These are phyloP conservation scores for Blastobotrys elegans DNA, from an alignment of 1,139 yeast genomes.

Conservation along the genomic window DNA sequence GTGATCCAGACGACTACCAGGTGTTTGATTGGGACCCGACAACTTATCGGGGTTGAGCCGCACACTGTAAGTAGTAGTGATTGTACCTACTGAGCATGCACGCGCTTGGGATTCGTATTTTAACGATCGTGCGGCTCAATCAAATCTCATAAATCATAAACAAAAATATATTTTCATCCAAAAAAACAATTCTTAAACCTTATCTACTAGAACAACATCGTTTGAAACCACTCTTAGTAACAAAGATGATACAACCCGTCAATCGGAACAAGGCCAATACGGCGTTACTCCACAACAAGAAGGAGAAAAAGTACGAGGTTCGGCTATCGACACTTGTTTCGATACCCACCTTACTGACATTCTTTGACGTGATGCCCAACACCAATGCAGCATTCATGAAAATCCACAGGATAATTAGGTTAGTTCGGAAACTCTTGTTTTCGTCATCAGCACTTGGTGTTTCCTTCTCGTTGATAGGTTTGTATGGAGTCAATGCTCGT, in stretches of 20 bases:
- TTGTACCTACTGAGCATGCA: no score
- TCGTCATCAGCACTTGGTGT: constrained; percentile 47
- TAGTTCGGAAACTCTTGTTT: constrained; percentile 72
- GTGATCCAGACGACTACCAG: constrained; percentile 19
- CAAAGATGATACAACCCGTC: constrained; percentile 59
- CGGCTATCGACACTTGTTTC: constrained; percentile 36
- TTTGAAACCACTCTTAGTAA: constrained; percentile 40
- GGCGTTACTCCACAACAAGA: constrained; percentile 77
- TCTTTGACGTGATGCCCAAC: constrained; percentile 50
- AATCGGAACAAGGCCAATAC: constrained; percentile 71
- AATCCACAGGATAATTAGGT: constrained; percentile 78
- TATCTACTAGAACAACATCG: constrained; percentile 25
- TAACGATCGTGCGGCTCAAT: no score
- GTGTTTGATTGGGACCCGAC: constrained; percentile 25
- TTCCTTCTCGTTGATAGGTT: constrained; percentile 32
- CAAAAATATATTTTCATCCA: constrained; percentile 1
- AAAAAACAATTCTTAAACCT: not conserved
- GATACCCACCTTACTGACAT: constrained; percentile 31
- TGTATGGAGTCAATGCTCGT: constrained; percentile 42
- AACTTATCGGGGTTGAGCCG: constrained; percentile 14
- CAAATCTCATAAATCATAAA: not conserved
- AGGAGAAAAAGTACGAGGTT: constrained; percentile 58
- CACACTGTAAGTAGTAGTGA: not conserved
- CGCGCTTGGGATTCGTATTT: no score
- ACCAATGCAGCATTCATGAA: constrained; percentile 65